These are phyloP conservation scores for Yamadazyma insecticola DNA, from an alignment of 805 yeast species.

Conservation along the genomic window DNA sequence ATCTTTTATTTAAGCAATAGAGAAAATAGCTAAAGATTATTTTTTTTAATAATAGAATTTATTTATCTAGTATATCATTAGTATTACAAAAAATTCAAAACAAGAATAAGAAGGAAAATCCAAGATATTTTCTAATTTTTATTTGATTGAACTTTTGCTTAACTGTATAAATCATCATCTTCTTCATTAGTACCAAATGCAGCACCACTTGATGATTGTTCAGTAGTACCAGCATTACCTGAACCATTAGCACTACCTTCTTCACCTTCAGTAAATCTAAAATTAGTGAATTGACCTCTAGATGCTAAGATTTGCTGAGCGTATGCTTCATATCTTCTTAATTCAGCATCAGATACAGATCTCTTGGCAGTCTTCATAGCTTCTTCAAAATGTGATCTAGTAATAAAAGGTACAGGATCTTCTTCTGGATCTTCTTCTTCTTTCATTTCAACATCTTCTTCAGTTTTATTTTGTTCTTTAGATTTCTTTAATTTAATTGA, in stretches of 20 bases:
- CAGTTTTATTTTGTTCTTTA: conserved; percentile 20
- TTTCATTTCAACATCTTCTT: conserved; percentile 48
- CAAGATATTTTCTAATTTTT: no score
- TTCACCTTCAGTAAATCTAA: conserved; percentile 64
- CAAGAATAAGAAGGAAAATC: no score
- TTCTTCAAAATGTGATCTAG: conserved; percentile 93
- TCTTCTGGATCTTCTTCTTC: conserved; percentile 64
- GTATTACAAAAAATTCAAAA: no score
- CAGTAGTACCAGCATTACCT: conserved; percentile 23
- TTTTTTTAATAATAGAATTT: no score
- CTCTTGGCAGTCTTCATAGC: conserved; percentile 99
- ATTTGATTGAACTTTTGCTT: no score
- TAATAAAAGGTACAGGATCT: conserved; percentile 94
- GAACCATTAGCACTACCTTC: conserved; percentile 15
- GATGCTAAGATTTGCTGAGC: conserved; percentile 95
- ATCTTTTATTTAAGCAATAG: no score
- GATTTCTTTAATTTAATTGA: conserved; percentile 28
- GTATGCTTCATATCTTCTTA: conserved; percentile 97
- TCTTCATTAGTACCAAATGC: conserved; percentile 50
- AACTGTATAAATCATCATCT: conserved; percentile 64
- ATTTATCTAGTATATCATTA: no score
- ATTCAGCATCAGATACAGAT: conserved; percentile 93
- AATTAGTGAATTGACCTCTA: conserved; percentile 90
- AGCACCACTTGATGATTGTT: conserved; percentile 22
- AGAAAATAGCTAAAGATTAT: no score